Percentiles rank a stretch among this genome's conserved stretches.
Evolutionary conservation across 257 asterid genomes (phyloP).

Genomic region (Nicotiana benthamiana): DNA sequence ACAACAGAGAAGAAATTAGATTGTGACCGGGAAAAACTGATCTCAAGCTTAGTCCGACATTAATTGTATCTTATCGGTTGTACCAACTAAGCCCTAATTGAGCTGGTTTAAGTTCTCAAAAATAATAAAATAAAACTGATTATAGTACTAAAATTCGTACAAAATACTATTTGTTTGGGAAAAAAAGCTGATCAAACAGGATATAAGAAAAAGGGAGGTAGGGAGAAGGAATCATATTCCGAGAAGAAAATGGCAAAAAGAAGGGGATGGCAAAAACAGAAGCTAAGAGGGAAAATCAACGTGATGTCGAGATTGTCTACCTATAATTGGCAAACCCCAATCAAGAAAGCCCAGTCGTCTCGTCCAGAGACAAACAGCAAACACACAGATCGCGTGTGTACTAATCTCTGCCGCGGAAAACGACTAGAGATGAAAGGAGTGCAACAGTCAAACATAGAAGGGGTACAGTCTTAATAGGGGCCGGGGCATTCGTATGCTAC

Average conservation of each 20-base stretch:
- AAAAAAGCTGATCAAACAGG: background rate
- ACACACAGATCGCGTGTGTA: conserved; percentile 10
- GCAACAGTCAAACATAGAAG: conserved; percentile 6
- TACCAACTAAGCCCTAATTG: background rate
- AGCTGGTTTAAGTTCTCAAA: background rate
- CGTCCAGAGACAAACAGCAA: background rate
- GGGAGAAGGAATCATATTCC: conserved; percentile 10
- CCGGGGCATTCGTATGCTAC: background rate
- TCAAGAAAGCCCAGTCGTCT: background rate
- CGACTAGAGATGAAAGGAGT: conserved; percentile 7
- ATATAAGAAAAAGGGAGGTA: background rate
- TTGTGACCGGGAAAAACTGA: no score
- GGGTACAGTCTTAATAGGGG: background rate
- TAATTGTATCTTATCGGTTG: no score
- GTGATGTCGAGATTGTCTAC: conserved; percentile 10
- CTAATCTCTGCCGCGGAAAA: background rate
- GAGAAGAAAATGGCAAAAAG: conserved; percentile 23
- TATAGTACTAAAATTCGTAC: background rate
- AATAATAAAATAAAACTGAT: background rate
- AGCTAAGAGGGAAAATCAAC: background rate
- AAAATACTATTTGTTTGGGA: background rate
- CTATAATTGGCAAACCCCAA: conserved; percentile 2
- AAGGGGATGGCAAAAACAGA: background rate
- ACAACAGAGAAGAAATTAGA: no score
- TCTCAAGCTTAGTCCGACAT: no score